These are phyloP conservation scores for Psidium friedrichsthalianum DNA, from an alignment of 345 rosid species.

Conservation along the genomic window DNA sequence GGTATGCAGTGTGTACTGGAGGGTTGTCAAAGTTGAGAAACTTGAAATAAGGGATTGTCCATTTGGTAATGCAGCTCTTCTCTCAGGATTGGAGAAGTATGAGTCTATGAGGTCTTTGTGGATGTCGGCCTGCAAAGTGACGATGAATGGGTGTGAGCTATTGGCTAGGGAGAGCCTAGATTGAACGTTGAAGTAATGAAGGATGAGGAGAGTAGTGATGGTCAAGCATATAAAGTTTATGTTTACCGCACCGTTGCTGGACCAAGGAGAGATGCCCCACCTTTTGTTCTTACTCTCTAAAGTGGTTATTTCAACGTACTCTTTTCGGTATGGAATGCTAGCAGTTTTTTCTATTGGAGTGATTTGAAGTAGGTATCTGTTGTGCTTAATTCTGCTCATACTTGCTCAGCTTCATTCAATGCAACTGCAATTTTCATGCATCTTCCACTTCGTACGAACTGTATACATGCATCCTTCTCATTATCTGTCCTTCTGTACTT, in stretches of 20 bases:
- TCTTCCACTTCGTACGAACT: background rate
- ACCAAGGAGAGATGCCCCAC: conserved; percentile 60
- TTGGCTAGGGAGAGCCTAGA: conserved; percentile 58
- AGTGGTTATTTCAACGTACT: background rate
- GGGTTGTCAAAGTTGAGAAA: conserved; percentile 55
- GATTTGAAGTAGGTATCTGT: background rate
- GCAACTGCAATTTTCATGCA: background rate
- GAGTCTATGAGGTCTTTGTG: conserved; percentile 75
- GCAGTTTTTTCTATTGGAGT: background rate
- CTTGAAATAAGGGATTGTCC: conserved; percentile 75
- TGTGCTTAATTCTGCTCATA: background rate
- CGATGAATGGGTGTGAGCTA: conserved; percentile 42
- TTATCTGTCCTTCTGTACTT: background rate
- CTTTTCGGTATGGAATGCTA: background rate
- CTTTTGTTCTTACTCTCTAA: conserved; percentile 47
- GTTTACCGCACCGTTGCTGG: conserved; percentile 62
- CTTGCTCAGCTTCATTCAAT: background rate
- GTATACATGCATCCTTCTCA: background rate
- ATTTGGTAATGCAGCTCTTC: conserved; percentile 53
- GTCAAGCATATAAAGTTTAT: conserved; percentile 45
- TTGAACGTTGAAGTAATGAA: conserved; percentile 67
- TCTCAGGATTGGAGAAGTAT: conserved; percentile 55
- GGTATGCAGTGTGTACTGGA: conserved; percentile 54
- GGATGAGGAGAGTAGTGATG: conserved; percentile 45
- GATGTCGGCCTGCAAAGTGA: conserved; percentile 68